Conservation (phyloP, 768 basidiomycete species). For the Ephemerocybe angulata region DNA sequence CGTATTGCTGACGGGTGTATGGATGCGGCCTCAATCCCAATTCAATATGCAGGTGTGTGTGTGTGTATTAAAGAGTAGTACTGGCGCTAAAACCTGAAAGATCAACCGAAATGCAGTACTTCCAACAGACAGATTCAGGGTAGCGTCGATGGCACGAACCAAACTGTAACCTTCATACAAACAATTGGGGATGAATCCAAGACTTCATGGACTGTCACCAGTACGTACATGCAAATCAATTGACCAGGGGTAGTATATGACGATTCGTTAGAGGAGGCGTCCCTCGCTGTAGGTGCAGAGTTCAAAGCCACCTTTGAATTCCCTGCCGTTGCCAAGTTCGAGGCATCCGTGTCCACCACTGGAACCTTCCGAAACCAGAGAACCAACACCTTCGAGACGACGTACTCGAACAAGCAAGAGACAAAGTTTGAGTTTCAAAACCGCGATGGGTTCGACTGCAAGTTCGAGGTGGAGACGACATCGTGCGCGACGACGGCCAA, state of each 20-base stretch:
- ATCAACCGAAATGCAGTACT: not conserved
- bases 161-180: not conserved
- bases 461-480: not conserved
- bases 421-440: not conserved
- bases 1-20: not conserved
- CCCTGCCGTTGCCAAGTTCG: not conserved
- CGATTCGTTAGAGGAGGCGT: not conserved
- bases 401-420: not conserved
- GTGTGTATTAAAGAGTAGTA: not conserved
- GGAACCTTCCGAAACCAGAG: not conserved
- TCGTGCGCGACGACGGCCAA: not conserved
- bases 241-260: not conserved
- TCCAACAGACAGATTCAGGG: not conserved
- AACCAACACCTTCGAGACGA: not conserved
- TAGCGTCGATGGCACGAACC: not conserved
- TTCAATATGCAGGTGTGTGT: not conserved
- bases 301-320: not conserved
- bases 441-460: not conserved
- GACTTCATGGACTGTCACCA: not conserved
- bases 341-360: not conserved
- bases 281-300: not conserved
- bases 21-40: not conserved
- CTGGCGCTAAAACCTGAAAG: not conserved
- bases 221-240: not conserved
- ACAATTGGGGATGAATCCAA: not conserved